Percentiles rank a stretch among this genome's conserved stretches.
Evolutionary conservation across 148 eudicot genomes (phyloP).

Genomic region (Silene conica): DNA sequence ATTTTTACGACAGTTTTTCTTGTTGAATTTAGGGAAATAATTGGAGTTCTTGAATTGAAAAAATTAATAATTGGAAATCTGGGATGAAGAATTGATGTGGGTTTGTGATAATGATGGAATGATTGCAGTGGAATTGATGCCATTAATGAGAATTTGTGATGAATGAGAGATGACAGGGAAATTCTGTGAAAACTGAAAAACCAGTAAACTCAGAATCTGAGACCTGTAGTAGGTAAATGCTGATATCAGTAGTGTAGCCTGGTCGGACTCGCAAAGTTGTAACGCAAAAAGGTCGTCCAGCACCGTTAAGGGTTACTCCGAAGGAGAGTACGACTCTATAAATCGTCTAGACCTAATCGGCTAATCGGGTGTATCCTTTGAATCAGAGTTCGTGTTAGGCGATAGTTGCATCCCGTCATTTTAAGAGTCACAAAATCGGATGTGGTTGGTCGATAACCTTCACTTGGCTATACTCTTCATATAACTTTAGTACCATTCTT

Average conservation of each 20-base stretch:
- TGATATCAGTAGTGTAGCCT: background rate
- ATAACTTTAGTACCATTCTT: too few species aligned
- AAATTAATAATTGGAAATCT: background rate
- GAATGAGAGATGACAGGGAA: background rate
- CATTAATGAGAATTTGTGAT: background rate
- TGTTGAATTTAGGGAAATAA: background rate
- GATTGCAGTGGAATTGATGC: background rate
- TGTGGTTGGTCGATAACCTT: too few species aligned
- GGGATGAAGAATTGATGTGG: background rate
- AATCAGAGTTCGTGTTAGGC: too few species aligned
- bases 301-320: background rate
- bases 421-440: too few species aligned
- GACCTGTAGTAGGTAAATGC: too few species aligned
- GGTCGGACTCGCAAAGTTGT: background rate
- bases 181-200: background rate
- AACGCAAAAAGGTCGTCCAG: background rate
- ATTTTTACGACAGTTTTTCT: constrained; percentile 1
- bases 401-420: too few species aligned
- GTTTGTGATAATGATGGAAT: constrained; percentile 3
- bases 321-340: background rate
- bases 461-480: too few species aligned
- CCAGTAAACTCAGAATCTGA: background rate
- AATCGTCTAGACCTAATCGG: background rate
- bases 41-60: background rate
- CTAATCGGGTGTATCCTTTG: too few species aligned